phyloP scores from a whole-genome alignment of 768 basidiomycete genomes.

The Termitomyces sp. region DNA sequence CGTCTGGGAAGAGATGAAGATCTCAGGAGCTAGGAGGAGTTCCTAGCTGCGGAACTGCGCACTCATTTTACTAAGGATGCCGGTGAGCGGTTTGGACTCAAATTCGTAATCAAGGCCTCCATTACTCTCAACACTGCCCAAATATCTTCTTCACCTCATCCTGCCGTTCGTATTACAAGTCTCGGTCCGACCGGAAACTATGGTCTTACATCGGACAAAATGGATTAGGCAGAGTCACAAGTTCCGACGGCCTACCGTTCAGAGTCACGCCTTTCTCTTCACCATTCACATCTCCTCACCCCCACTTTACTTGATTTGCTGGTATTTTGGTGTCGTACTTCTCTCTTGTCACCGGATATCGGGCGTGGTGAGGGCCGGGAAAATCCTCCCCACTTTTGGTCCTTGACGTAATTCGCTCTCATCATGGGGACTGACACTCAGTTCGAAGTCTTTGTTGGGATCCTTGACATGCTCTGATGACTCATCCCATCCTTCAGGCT shows the following conservation, averaged over 20 bases:
- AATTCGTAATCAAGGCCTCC: too few relatives aligned
- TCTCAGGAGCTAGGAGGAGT: neutral
- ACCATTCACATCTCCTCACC: neutral
- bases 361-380: neutral
- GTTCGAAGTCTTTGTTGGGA: neutral
- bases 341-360: conserved; percentile 6
- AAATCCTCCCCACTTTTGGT: conserved; percentile 2
- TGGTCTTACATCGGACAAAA: neutral
- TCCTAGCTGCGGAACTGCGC: neutral
- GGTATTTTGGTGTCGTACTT: conserved; percentile 1
- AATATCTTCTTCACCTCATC: neutral
- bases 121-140: neutral
- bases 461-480: neutral
- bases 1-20: neutral
- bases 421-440: too few relatives aligned
- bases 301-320: conserved; percentile 10
- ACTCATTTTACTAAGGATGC: neutral
- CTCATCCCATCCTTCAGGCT: neutral
- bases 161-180: neutral
- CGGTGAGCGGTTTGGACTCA: neutral
- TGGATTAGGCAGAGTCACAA: neutral
- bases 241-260: neutral
- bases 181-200: neutral
- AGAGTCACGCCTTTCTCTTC: neutral
- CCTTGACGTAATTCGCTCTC: neutral